Base-by-base conservation (phyloP, 371 early-diverging fungal genomes). In the Dichotomocladium elegans region DNA sequence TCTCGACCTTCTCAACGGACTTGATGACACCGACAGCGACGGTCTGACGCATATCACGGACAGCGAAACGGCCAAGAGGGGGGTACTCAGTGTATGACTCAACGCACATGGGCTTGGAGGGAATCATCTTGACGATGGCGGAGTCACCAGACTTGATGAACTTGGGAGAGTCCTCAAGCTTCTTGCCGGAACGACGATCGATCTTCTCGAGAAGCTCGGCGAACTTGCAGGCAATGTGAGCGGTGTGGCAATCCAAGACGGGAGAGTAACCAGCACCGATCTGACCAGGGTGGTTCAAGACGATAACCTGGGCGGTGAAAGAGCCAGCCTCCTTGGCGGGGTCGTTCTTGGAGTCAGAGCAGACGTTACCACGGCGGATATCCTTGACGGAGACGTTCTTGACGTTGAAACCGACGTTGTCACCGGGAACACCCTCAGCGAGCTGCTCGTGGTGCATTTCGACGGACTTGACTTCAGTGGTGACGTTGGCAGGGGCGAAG, bases 351-450 rank as follows among this genome's bases (percentile, higher is more conserved):
- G 91, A 87, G 89, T 95, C 94, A 63, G 93, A 92, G 84, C 88
- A 88, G 79, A 96, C 95, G 83, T 87, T 83, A 75, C 96, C 98
- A 87, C 95, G 93, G 66, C 93, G 93, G 82, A 94, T 91, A 70
- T 94, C 93, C 88, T 91, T 92, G 79, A 92, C 91, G 62, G 93
- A 92, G 47, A 94, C 92, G 90, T 92, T 92, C 92, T 92, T 94
- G 78, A 95, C 90, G 92, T 93, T 93, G 92, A 96, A 93, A 69
- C 94, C 95, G 64, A 95, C 95, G 87, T 93, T 94, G 90, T 97
- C 97, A 67, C 98, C 98, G 74, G 98, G 93, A 44, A 86, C 72
- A 85, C 94, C 97, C 83, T 95, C 86, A 60, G 69, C 68, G 64
- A 95, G 85, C 62, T 82, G 79, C 81, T 95, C 93, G 92, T 95